Conservation (phyloP, 208 protist genomes). For the Wallacemonas collosoma region DNA sequence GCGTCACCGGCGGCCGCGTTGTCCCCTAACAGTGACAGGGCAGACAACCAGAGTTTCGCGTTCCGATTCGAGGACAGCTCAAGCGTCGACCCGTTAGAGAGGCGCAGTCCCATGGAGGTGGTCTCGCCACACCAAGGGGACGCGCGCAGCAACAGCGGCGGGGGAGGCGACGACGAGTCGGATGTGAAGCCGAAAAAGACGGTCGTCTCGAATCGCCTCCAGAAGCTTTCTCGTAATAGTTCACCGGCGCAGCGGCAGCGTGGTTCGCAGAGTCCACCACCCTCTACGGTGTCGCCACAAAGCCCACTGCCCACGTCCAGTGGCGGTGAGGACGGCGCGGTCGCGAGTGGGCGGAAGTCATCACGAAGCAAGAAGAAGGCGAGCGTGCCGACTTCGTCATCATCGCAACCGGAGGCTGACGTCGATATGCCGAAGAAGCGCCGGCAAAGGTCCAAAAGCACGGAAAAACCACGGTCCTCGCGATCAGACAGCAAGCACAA, state of each 20-base stretch:
- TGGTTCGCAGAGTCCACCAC: no score
- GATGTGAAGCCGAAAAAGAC: conserved; percentile 27
- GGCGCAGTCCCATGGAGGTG: background rate
- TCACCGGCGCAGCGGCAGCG: background rate
- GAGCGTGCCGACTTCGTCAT: background rate
- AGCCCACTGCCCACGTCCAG: background rate
- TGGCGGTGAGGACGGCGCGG: background rate
- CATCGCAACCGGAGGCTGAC: background rate
- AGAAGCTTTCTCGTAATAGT: background rate
- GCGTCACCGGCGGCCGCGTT: background rate
- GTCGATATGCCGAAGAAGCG: conserved; percentile 22
- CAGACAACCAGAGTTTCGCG: conserved; percentile 4
- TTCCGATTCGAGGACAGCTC: background rate
- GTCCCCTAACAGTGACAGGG: conserved; percentile 1
- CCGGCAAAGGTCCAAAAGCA: background rate
- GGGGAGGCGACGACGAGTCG: background rate
- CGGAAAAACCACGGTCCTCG: background rate
- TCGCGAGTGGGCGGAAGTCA: background rate
- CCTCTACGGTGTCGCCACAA: no score
- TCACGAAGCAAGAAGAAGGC: background rate
- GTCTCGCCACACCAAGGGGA: background rate
- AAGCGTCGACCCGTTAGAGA: background rate
- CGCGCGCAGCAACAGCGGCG: no score
- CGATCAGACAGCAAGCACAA: background rate
- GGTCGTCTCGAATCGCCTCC: conserved; percentile 38